phyloP scores from a whole-genome alignment of 2,329 filamentous ascomycete genomes.

The Trichoderma pleuroti region DNA sequence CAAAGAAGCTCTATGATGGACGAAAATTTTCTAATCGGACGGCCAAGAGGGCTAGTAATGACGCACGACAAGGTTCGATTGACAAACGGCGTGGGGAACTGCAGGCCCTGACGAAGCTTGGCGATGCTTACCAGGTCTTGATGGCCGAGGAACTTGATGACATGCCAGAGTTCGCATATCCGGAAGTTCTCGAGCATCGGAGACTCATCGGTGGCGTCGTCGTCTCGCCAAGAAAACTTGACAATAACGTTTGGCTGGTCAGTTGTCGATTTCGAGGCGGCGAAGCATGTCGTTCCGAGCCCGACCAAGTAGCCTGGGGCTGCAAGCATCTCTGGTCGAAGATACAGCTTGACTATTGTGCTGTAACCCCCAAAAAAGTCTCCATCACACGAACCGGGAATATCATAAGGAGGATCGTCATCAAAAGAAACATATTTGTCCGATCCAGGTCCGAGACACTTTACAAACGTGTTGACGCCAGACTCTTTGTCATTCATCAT shows the following conservation, averaged over 20 bases:
- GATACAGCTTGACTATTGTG: background rate
- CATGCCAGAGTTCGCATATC: background rate
- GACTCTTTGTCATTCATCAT: background rate
- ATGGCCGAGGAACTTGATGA: background rate
- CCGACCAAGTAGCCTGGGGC: background rate
- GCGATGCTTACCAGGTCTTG: background rate
- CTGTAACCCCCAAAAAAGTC: no score
- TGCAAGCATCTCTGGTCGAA: background rate
- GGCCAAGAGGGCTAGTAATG: background rate
- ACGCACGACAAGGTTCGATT: background rate
- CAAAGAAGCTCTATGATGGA: background rate
- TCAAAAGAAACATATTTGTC: background rate
- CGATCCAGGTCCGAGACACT: rapidly evolving
- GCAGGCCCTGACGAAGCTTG: background rate
- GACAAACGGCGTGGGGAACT: background rate
- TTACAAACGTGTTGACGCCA: background rate
- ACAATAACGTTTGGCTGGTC: background rate
- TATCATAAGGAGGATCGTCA: no score
- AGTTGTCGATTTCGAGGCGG: background rate
- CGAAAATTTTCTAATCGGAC: background rate
- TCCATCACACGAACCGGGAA: no score
- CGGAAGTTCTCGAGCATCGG: background rate
- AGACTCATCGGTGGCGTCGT: rapidly evolving
- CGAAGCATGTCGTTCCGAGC: background rate
- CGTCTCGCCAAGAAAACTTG: background rate